Percentiles rank a stretch among this genome's conserved stretches.
These are phyloP conservation scores for Wallacemonas sp. DNA, from an alignment of 208 protist genomes.

Conservation along the genomic window DNA sequence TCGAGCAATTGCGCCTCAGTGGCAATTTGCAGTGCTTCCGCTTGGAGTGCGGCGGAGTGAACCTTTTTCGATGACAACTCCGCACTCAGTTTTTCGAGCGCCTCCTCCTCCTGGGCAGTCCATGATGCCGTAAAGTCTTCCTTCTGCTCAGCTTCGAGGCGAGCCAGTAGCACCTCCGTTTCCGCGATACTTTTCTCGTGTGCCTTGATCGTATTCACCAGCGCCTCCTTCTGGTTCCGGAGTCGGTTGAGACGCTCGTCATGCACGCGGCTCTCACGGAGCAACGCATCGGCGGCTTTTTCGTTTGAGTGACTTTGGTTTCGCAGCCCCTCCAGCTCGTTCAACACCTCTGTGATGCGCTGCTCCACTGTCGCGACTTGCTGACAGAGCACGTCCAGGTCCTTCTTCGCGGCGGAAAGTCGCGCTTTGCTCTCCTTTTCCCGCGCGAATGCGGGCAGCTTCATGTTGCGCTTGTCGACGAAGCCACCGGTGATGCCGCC, in stretches of 20 bases:
- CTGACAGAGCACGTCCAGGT: slow-evolving; percentile 64
- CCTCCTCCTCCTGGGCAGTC: slow-evolving; percentile 56
- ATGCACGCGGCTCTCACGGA: slow-evolving; percentile 44
- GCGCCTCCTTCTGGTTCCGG: slow-evolving; percentile 47
- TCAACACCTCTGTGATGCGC: slow-evolving; percentile 72
- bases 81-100: slow-evolving; percentile 63
- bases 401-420: slow-evolving; percentile 28
- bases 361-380: slow-evolving; percentile 74
- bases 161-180: slow-evolving; percentile 25
- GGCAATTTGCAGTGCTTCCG: slow-evolving; percentile 44
- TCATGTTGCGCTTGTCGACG: slow-evolving; percentile 83
- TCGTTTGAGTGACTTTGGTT: slow-evolving; percentile 52
- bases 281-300: slow-evolving; percentile 36
- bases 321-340: slow-evolving; percentile 68
- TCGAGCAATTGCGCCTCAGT: slow-evolving; percentile 77
- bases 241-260: slow-evolving; percentile 33
- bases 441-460: slow-evolving; percentile 59
- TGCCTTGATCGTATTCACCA: slow-evolving; percentile 34
- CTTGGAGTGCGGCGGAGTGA: slow-evolving; percentile 38
- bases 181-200: slow-evolving; percentile 52
- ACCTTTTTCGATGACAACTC: slow-evolving; percentile 40
- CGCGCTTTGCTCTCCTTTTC: slow-evolving; percentile 40
- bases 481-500: slow-evolving; percentile 97
- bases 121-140: slow-evolving; percentile 71
- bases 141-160: slow-evolving; percentile 49